phyloP scores from a whole-genome alignment of 2,329 filamentous ascomycete species.

The Ophiobolus disseminans region DNA sequence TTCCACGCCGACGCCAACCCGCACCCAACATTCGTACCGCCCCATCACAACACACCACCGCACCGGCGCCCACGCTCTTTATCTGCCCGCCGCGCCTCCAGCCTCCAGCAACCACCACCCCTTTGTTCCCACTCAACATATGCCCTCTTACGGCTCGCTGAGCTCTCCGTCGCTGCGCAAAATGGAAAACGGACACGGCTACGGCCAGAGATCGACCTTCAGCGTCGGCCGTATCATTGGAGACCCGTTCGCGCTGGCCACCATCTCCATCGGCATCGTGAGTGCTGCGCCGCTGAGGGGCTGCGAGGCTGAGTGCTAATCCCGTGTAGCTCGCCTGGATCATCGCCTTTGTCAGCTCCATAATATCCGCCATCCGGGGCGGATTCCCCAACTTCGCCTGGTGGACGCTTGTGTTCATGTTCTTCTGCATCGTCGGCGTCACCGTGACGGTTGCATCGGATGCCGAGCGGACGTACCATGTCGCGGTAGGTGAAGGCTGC shows the following conservation, averaged over 20 bases:
- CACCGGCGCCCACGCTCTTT: constrained; percentile 1
- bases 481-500: constrained; percentile 66
- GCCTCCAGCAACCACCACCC: constrained; percentile 1
- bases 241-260: constrained; percentile 94
- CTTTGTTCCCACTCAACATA: constrained; percentile 65
- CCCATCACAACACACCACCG: not conserved
- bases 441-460: constrained; percentile 85
- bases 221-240: constrained; percentile 89
- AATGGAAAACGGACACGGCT: constrained; percentile 73
- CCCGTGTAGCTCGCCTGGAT: constrained; percentile 83
- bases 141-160: constrained; percentile 77
- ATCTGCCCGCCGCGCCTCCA: not conserved
- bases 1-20: not conserved
- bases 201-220: constrained; percentile 61
- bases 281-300: constrained; percentile 50
- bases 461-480: constrained; percentile 84
- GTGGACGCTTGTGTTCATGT: constrained; percentile 88
- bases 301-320: constrained; percentile 24
- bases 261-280: constrained; percentile 89
- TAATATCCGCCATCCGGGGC: constrained; percentile 69
- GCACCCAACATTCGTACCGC: not conserved
- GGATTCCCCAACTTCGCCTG: constrained; percentile 85
- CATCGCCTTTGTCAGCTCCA: constrained; percentile 86
- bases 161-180: constrained; percentile 77
- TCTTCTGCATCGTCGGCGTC: constrained; percentile 81